Evolutionary conservation across 2,329 filamentous ascomycete species (phyloP).

Genomic region (Xylariaceae sp.): DNA sequence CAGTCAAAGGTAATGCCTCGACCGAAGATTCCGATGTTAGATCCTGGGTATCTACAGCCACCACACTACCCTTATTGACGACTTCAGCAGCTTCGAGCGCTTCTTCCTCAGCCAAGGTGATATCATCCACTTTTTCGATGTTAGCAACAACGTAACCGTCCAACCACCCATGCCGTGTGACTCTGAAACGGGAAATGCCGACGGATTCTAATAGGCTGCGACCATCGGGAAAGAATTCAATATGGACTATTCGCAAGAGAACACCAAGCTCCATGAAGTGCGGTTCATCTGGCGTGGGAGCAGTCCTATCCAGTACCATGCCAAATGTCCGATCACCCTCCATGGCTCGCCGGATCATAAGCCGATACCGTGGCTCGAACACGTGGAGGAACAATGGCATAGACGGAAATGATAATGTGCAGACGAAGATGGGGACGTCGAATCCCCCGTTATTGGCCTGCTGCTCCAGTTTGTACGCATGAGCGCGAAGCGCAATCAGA

Average conservation of each 20-base stretch:
- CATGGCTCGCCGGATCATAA: slow-evolving; percentile 84
- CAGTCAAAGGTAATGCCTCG: slow-evolving; percentile 18
- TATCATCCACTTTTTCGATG: slow-evolving; percentile 78
- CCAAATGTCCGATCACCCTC: slow-evolving; percentile 80
- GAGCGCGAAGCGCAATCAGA: slow-evolving; percentile 62
- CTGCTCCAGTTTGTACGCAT: slow-evolving; percentile 63
- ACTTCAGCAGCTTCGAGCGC: slow-evolving; percentile 74
- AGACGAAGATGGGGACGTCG: slow-evolving; percentile 77
- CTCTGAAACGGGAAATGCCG: slow-evolving; percentile 77
- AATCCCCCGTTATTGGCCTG: slow-evolving; percentile 60
- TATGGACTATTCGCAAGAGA: slow-evolving; percentile 74
- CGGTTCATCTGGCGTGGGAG: slow-evolving; percentile 39
- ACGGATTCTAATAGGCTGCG: slow-evolving; percentile 80
- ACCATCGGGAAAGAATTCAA: slow-evolving; percentile 77
- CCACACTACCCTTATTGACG: slow-evolving; percentile 33
- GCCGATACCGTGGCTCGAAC: slow-evolving; percentile 88
- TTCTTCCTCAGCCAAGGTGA: slow-evolving; percentile 83
- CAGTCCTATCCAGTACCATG: slow-evolving; percentile 76
- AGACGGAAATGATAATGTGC: slow-evolving; percentile 78
- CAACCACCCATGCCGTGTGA: slow-evolving; percentile 66
- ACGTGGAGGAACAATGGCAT: slow-evolving; percentile 88
- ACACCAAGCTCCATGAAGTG: slow-evolving; percentile 78
- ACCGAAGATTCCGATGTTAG: slow-evolving; percentile 1
- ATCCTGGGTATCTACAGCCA: slow-evolving; percentile 30
- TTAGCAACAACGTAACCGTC: slow-evolving; percentile 83